Evolutionary conservation across 129 eudicot genomes (phyloP).

Genomic region (Chrysanthemum makinoi): DNA sequence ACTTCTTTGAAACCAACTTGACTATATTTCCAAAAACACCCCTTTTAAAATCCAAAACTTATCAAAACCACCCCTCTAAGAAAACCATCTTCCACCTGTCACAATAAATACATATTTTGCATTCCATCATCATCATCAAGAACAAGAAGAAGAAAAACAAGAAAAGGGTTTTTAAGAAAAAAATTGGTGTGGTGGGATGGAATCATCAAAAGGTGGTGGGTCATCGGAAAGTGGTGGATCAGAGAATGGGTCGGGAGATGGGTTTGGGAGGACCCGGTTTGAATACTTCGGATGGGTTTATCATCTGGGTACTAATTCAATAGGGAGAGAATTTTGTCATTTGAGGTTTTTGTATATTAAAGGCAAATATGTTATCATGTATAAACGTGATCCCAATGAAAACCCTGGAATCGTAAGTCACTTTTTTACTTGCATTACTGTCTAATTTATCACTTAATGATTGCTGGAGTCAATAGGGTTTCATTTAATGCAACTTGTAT

Average conservation of each 20-base stretch:
- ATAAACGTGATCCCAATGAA: constrained; percentile 85
- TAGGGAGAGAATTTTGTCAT: constrained; percentile 84
- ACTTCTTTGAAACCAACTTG: background rate
- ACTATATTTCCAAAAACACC: background rate
- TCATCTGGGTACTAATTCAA: constrained; percentile 73
- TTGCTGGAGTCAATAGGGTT: no score
- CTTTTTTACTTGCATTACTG: no score
- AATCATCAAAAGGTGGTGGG: constrained; percentile 46
- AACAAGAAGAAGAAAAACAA: background rate
- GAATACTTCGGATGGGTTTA: constrained; percentile 91
- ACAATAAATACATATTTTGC: background rate
- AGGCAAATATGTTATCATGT: constrained; percentile 81
- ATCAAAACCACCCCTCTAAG: background rate
- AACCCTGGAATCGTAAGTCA: constrained; percentile 71
- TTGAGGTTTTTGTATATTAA: constrained; percentile 67
- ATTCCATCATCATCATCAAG: background rate
- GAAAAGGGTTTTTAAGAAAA: constrained; percentile 4
- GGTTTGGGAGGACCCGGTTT: constrained; percentile 37
- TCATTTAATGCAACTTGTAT: no score
- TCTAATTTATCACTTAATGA: no score
- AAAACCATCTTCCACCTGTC: constrained; percentile 22
- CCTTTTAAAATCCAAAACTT: constrained; percentile 9
- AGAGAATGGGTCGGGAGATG: constrained; percentile 46
- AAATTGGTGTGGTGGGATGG: constrained; percentile 34
- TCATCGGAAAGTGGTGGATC: constrained; percentile 54